Percentiles rank a stretch among this genome's conserved stretches.
These are phyloP conservation scores for Skeletonema tropicum DNA, from an alignment of 108 stramenopile genomes.

Conservation along the genomic window DNA sequence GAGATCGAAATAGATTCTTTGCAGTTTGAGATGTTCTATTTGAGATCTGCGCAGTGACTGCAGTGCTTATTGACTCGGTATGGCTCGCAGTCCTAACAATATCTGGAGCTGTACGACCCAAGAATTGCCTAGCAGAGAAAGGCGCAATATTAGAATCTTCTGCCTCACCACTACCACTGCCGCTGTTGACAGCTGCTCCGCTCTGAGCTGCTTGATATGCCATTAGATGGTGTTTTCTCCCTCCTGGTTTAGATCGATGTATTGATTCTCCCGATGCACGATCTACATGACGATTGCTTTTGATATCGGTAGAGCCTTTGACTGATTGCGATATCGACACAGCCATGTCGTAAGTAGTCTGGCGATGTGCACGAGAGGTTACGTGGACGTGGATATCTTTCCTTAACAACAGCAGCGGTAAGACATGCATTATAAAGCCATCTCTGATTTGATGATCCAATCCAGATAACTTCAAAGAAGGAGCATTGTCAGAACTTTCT, in stretches of 20 bases:
- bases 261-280: neutral
- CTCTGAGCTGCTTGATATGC: constrained; percentile 51
- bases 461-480: constrained; percentile 77
- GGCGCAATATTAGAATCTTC: constrained; percentile 1
- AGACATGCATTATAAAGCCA: constrained; percentile 84
- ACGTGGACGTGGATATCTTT: constrained; percentile 82
- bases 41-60: constrained; percentile 43
- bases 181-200: constrained; percentile 21
- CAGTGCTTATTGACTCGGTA: constrained; percentile 46
- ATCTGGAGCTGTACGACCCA: constrained; percentile 9
- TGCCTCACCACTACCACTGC: neutral
- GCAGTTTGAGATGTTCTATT: constrained; percentile 32
- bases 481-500: constrained; percentile 49
- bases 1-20: constrained; percentile 9
- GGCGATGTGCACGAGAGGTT: constrained; percentile 71
- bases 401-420: constrained; percentile 73
- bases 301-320: neutral
- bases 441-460: constrained; percentile 82
- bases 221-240: constrained; percentile 52
- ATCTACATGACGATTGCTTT: constrained; percentile 5
- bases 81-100: constrained; percentile 31
- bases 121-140: constrained; percentile 10
- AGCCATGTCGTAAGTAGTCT: constrained; percentile 79
- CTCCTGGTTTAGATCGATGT: constrained; percentile 8
- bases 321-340: constrained; percentile 57